phyloP scores from a whole-genome alignment of 2,329 filamentous ascomycete genomes.

The Cordyceps javanica region DNA sequence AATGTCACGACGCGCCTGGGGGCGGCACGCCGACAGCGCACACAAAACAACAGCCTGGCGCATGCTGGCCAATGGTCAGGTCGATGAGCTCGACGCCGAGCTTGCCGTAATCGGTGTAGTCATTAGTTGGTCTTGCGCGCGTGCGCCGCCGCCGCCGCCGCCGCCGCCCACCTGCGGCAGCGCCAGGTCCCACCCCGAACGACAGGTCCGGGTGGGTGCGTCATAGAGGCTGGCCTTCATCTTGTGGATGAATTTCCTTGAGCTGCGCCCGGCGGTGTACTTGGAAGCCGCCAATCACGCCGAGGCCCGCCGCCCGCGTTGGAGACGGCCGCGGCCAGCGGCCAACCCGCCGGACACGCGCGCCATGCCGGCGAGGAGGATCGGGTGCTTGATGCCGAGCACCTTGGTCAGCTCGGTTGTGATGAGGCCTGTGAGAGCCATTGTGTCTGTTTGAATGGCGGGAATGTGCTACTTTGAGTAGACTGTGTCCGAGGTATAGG shows the following conservation, averaged over 20 bases:
- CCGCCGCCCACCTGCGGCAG: constrained; percentile 87
- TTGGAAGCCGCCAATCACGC: constrained; percentile 66
- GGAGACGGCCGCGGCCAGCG: constrained; percentile 80
- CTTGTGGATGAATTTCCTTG: constrained; percentile 73
- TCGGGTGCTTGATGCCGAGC: constrained; percentile 78
- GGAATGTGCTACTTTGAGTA: too few relatives aligned
- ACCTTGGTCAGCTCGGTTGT: constrained; percentile 72
- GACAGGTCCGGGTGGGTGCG: constrained; percentile 61
- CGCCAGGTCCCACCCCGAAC: constrained; percentile 87
- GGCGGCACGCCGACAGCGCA: constrained; percentile 88
- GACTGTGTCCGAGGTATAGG: too few relatives aligned
- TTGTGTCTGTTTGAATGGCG: background rate
- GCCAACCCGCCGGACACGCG: constrained; percentile 71
- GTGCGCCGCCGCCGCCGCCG: too few relatives aligned
- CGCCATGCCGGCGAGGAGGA: constrained; percentile 92
- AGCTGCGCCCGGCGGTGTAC: constrained; percentile 70
- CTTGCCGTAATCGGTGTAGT: constrained; percentile 87
- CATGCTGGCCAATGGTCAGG: constrained; percentile 77
- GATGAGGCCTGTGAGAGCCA: constrained; percentile 44
- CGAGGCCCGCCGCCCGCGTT: constrained; percentile 83
- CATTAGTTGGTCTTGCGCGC: constrained; percentile 89
- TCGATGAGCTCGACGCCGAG: constrained; percentile 87
- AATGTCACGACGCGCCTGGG: constrained; percentile 59
- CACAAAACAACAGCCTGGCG: constrained; percentile 81
- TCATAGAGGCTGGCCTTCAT: constrained; percentile 62